Conservation (phyloP, 352 stramenopile genomes). For the Phytopythium ostracodes region DNA sequence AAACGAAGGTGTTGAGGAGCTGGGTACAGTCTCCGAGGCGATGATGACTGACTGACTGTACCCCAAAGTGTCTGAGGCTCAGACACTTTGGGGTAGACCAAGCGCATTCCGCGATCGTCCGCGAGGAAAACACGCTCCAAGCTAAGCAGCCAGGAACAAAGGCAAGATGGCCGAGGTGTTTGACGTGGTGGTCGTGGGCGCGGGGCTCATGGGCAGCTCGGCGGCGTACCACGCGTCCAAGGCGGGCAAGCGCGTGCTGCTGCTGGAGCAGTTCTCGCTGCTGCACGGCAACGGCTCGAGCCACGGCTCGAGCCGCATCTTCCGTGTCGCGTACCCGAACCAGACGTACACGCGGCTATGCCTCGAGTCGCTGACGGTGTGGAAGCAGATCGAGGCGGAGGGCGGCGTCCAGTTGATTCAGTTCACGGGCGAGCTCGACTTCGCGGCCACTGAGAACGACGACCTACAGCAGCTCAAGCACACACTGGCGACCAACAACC, state of each 20-base stretch:
- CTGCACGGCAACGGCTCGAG: slow-evolving; percentile 66
- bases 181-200: slow-evolving; percentile 54
- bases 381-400: slow-evolving; percentile 42
- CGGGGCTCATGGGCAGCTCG: slow-evolving; percentile 64
- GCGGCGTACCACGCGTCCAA: slow-evolving; percentile 51
- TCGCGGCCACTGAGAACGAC: slow-evolving; percentile 25
- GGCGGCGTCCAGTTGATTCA: slow-evolving; percentile 36
- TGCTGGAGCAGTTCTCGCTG: slow-evolving; percentile 71
- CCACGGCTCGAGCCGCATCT: slow-evolving; percentile 76
- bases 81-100: too few relatives aligned
- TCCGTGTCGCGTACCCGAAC: slow-evolving; percentile 77
- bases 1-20: too few relatives aligned
- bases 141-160: too few relatives aligned
- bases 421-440: slow-evolving; percentile 62
- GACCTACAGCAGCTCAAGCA: slow-evolving; percentile 26
- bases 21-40: too few relatives aligned
- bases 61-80: too few relatives aligned
- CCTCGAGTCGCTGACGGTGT: slow-evolving; percentile 52
- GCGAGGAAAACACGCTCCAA: not conserved
- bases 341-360: slow-evolving; percentile 67
- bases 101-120: not conserved
- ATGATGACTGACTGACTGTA: too few relatives aligned
- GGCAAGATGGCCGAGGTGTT: slow-evolving; percentile 10
- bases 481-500: slow-evolving; percentile 21
- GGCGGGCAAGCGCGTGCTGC: slow-evolving; percentile 41